Base-by-base conservation (phyloP, 345 rosid species). In the Acer negundo region DNA sequence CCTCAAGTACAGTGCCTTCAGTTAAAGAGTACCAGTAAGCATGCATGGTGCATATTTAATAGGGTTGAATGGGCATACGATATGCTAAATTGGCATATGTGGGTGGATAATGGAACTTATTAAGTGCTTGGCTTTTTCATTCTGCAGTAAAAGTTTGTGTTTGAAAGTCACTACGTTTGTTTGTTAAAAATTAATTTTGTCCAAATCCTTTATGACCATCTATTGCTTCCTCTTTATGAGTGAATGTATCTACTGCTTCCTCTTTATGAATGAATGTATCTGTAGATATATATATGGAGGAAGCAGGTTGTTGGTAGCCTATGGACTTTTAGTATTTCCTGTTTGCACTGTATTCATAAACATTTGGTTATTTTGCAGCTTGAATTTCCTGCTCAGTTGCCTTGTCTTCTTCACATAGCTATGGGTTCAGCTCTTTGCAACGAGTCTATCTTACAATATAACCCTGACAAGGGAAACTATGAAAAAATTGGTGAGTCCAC, bases 401-500 rank as follows among this genome's bases (percentile, higher is more conserved):
- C 97, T 62, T 91, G 97, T 89, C 95, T 96, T 89, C 97, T 92
- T 77, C 94, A 92, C 77, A 80, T 90, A 75, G 97, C 99, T 42
- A 94, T 90, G 95, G 91, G 99, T 84, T 96, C 98, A 79, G 90
- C 99, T 64, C 90, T 96, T 70, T 96, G 99, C 89, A 96, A 96
- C 64, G 99, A 92, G 80, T 96, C 99, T 78, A 80, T 90, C 71
- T 84, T 96, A 81, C 99, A 94, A 82, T 96, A 96, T 83, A 96
- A 96, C 87, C 98, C 97, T 67, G 99, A 96, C 78, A 94, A 92
- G 72, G 93, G 89, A 61, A 86, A 78, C 74, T 94, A 91, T 77
- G 99, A 96, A 85, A 96, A 96, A 80, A 96, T 96, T 79, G 99
- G 99, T 69, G 98, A 96, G 86, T 91, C 99, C 76, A 96, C 99